Conservation (phyloP, 176 grass and related monocot species). For the Cymbopogon citratus region DNA sequence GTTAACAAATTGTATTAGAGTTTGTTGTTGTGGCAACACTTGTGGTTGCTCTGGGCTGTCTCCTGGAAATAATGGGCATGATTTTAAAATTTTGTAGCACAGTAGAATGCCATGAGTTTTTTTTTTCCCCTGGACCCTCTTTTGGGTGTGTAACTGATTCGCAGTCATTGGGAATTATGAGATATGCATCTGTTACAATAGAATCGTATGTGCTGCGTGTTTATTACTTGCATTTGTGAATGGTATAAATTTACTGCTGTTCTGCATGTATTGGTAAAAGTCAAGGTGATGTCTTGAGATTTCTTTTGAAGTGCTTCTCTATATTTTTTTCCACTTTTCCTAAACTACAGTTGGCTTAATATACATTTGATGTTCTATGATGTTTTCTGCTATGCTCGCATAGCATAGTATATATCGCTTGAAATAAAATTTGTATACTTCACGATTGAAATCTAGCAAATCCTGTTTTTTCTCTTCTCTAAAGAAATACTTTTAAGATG, state of each 20-base stretch:
- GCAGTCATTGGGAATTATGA: too few relatives aligned
- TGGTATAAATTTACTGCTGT: not conserved
- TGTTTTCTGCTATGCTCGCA: too few relatives aligned
- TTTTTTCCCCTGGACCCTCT: not conserved
- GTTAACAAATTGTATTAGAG: not conserved
- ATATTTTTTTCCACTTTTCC: too few relatives aligned
- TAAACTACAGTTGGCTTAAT: too few relatives aligned
- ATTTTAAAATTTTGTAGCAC: not conserved
- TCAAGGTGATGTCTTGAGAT: not conserved
- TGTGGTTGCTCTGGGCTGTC: not conserved
- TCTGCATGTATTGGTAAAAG: not conserved
- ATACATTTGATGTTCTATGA: too few relatives aligned
- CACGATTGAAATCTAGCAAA: too few relatives aligned
- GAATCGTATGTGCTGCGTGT: not conserved
- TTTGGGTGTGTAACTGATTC: not conserved
- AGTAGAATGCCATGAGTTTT: not conserved
- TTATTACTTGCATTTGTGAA: not conserved
- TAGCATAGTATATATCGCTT: too few relatives aligned
- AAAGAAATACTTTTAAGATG: not conserved
- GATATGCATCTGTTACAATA: not conserved
- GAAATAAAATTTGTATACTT: too few relatives aligned
- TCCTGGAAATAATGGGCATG: conserved; percentile 21
- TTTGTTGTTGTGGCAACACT: not conserved
- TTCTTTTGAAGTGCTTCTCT: not conserved
- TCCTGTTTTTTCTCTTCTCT: too few relatives aligned